Evolutionary conservation across 1,284 basidiomycete genomes (phyloP), one percentile per base, ranked within the genome.

Genomic region (Apiotrichum sp.): DNA sequence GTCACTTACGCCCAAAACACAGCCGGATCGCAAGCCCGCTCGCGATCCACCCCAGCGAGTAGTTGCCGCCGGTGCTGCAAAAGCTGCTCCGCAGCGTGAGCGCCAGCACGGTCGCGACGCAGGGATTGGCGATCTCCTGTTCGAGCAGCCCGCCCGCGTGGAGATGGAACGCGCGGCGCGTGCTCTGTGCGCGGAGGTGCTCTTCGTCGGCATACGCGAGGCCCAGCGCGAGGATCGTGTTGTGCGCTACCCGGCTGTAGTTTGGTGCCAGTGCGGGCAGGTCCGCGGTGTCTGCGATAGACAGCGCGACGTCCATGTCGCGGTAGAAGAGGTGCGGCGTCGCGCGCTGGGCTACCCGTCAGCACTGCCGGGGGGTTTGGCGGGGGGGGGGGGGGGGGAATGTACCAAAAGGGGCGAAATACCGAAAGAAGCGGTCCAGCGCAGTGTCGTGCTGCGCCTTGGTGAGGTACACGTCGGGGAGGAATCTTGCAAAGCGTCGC

Each of bases 171-270:
- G 74, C 69, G 41, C 75, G 70, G 3, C 84, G 76, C 0, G 80
- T 76, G 38, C 77, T 75, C 14, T 77, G 68, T 43, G 80, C 77
- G 7, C 79, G 75, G 39, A 84, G 75, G 22, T 70, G 63, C 1
- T 57, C 81, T 44, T 85, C 80, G 51, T 84, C 81, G 3, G 83
- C 80, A 63, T 82, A 85, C 0, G 81, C 80, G 0, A 81, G 75
- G 1, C 81, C 84, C 32, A 87, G 72, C 1, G 85, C 78, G 7
- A 88, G 74, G 0, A 86, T 73, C 3, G 83, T 78, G 63, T 86
- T 86, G 72, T 88, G 86, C 3, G 87, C 77, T 78, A 87, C 83
- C 0, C 85, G 84, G 1, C 83, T 84, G 72, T 87, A 87, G 62
- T 84, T 81, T 0, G 83, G 78, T 0, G 81, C 80, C 32, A 55